Conservation (phyloP, 495 filamentous ascomycete species). For the Thozetella sp. region DNA sequence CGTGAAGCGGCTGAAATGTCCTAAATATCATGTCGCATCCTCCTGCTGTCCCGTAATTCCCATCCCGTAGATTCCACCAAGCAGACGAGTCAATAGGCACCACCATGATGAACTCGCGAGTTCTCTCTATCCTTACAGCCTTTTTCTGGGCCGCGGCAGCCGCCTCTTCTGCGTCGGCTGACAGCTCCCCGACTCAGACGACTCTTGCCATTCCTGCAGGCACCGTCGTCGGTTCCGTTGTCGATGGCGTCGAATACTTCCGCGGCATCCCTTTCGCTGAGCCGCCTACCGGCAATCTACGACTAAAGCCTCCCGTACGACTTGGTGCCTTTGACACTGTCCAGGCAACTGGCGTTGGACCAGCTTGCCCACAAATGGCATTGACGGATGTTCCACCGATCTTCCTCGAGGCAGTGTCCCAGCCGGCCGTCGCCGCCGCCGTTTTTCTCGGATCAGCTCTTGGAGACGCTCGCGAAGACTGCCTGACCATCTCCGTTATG, state of each 20-base stretch:
- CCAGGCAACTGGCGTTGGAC: constrained; percentile 47
- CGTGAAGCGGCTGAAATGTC: too few species aligned
- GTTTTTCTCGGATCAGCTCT: constrained; percentile 57
- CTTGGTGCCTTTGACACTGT: constrained; percentile 45
- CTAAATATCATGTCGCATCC: too few species aligned
- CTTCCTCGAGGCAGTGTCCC: constrained; percentile 46
- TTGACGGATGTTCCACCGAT: constrained; percentile 41
- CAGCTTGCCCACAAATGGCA: constrained; percentile 57
- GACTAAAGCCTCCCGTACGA: constrained; percentile 42
- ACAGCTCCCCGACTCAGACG: too few species aligned
- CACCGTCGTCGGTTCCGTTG: constrained; percentile 47
- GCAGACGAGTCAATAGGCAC: too few species aligned
- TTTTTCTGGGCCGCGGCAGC: too few species aligned
- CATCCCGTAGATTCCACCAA: too few species aligned
- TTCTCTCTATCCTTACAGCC: too few species aligned
- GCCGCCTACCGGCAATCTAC: constrained; percentile 37
- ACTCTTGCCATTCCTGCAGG: constrained; percentile 49
- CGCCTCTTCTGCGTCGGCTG: too few species aligned
- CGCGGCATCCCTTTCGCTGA: constrained; percentile 50
- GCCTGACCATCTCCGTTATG: constrained; percentile 64
- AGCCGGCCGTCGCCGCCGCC: constrained; percentile 50
- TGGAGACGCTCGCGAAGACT: constrained; percentile 61
- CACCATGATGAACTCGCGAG: too few species aligned
- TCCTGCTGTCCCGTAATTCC: too few species aligned
- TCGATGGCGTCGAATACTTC: constrained; percentile 36